Evolutionary conservation across 306 rosid genomes (phyloP), one percentile per base, ranked within the genome.

Genomic region (Quercus wislizeni): DNA sequence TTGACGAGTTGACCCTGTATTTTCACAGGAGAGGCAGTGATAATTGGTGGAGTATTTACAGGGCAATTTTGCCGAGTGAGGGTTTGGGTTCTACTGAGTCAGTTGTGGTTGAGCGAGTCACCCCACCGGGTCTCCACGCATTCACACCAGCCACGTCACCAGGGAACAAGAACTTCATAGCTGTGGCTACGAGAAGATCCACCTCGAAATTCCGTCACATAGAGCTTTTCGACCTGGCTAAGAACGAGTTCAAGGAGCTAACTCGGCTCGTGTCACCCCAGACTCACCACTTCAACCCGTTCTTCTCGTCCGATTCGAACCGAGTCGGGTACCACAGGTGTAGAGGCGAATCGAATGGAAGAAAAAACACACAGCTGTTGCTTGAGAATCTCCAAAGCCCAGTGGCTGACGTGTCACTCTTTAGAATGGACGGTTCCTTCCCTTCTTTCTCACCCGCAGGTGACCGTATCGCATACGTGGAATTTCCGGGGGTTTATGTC

Each of bases 131-230:
- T 69, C 58, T 94, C 74, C 99, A 94, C 83, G 92, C 78, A 1
- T 94, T 94, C 90, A 94, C 97, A 0, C 97, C 99, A 0, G 97
- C 97, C 19, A 80, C 92, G 23, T 84, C 99, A 2, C 91, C 97
- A 0, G 90, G 88, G 0, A 94, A 94, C 85, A 74, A 89, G 25
- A 76, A 86, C 2, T 88, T 92, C 90, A 92, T 94, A 30, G 97
- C 95, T 31, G 85, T 94, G 5, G 99, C 97, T 0, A 92, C 99
- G 6, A 90, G 94, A 71, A 87, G 99, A 76, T 77, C 89, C 20
- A 69, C 61, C 13, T 85, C 97, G 4, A 61, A 25, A 3, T 94
- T 75, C 58, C 99, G 99, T 30, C 99, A 94, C 73, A 83, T 92
- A 23, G 97, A 94, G 84, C 57, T 92, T 11, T 90, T 90, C 49